These are phyloP conservation scores for Diaporthe citri DNA, from an alignment of 2,329 filamentous ascomycete species.

Conservation along the genomic window DNA sequence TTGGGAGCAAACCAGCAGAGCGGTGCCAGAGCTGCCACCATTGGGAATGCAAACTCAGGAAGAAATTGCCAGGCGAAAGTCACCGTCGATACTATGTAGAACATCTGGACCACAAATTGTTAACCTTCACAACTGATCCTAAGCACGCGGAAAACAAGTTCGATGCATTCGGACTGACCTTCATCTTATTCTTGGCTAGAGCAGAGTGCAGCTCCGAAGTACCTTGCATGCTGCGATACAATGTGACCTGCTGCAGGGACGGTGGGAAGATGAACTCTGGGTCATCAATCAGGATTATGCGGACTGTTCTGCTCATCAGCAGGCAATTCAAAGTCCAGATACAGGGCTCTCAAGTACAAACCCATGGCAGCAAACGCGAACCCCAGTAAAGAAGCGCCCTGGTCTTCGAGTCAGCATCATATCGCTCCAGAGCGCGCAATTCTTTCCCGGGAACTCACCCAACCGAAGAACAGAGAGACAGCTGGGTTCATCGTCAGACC, in stretches of 20 bases:
- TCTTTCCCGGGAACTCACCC: slow-evolving; percentile 6
- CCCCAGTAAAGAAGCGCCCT: slow-evolving; percentile 41
- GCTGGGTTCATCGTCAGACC: slow-evolving; percentile 41
- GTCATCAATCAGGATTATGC: slow-evolving; percentile 42
- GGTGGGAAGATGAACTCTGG: slow-evolving; percentile 43
- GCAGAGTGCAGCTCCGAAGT: slow-evolving; percentile 32
- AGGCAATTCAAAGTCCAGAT: too few relatives aligned
- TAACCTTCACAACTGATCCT: not conserved
- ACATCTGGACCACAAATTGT: slow-evolving; percentile 20
- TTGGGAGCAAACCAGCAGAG: slow-evolving; percentile 44
- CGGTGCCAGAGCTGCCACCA: slow-evolving; percentile 42
- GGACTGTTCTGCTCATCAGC: slow-evolving; percentile 31
- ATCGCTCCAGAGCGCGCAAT: not conserved
- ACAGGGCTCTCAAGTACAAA: not conserved
- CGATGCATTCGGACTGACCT: not conserved
- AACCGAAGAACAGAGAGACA: slow-evolving; percentile 42
- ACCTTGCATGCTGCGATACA: slow-evolving; percentile 42
- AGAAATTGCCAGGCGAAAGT: slow-evolving; percentile 43
- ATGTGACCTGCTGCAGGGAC: slow-evolving; percentile 42
- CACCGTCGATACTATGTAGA: slow-evolving; percentile 36
- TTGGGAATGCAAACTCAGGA: slow-evolving; percentile 41
- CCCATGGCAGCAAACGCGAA: slow-evolving; percentile 43
- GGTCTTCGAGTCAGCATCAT: not conserved
- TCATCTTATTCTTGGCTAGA: slow-evolving; percentile 33
- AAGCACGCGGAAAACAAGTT: not conserved